phyloP scores from a whole-genome alignment of 2,329 filamentous ascomycete species.

The Penicillium sp. region DNA sequence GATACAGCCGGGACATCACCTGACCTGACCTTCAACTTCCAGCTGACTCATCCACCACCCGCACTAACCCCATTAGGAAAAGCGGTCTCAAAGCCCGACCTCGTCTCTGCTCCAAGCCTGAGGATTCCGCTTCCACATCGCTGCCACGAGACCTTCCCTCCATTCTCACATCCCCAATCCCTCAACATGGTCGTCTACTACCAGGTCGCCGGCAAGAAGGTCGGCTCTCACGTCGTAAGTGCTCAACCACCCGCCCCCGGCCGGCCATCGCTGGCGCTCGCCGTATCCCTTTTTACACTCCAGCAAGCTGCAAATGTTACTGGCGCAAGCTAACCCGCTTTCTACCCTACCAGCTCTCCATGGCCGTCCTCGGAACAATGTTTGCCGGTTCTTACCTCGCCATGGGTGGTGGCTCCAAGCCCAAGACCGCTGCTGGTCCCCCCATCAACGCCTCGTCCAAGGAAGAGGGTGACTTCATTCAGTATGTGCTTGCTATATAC shows the following conservation, averaged over 20 bases:
- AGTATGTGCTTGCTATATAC: constrained; percentile 56
- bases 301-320: constrained; percentile 22
- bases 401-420: constrained; percentile 50
- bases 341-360: constrained; percentile 60
- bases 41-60: constrained; percentile 18
- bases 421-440: constrained; percentile 52
- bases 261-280: constrained; percentile 10
- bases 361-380: constrained; percentile 60
- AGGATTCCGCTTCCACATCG: constrained; percentile 39
- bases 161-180: constrained; percentile 26
- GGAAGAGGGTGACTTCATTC: constrained; percentile 72
- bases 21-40: constrained; percentile 15
- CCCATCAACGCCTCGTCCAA: constrained; percentile 69
- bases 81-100: constrained; percentile 30
- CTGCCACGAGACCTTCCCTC: constrained; percentile 31
- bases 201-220: constrained; percentile 58
- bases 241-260: not conserved
- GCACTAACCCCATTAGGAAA: constrained; percentile 30
- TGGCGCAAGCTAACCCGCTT: constrained; percentile 24
- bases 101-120: constrained; percentile 36
- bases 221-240: constrained; percentile 60
- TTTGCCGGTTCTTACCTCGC: constrained; percentile 56
- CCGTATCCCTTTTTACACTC: constrained; percentile 32
- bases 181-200: constrained; percentile 60
- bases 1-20: constrained; percentile 31